phyloP scores from a whole-genome alignment of 225 moss, liverwort and hornwort genomes.

The Rhytidiadelphus loreus region DNA sequence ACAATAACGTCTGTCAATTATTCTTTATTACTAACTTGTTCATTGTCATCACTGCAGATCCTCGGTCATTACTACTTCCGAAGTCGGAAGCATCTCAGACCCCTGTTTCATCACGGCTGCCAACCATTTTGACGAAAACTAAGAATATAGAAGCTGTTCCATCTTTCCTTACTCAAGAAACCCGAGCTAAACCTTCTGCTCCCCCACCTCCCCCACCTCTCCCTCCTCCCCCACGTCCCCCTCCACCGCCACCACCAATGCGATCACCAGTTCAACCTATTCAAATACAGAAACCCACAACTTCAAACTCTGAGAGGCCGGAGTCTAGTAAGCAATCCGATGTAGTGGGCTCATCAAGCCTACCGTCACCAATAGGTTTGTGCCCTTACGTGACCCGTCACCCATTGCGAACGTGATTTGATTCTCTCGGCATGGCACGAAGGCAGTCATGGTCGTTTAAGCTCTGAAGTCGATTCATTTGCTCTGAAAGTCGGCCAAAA shows the following conservation, averaged over 20 bases:
- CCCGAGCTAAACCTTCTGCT: background rate
- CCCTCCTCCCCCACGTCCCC: conserved; percentile 2
- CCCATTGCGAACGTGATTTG: background rate
- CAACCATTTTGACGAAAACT: conserved; percentile 12
- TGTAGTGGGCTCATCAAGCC: background rate
- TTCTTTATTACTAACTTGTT: conserved; percentile 2
- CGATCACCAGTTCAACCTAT: conserved; percentile 23
- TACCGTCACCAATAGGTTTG: conserved; percentile 25
- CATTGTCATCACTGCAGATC: conserved; percentile 9
- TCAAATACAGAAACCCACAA: background rate
- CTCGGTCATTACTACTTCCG: background rate
- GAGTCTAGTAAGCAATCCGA: conserved; percentile 20
- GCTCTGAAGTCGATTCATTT: background rate
- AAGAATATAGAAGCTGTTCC: conserved; percentile 7
- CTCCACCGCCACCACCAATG: conserved; percentile 12
- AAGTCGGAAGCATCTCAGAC: conserved; percentile 11
- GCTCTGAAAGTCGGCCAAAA: background rate
- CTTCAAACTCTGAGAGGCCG: conserved; percentile 15
- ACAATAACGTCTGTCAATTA: background rate
- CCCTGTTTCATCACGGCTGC: conserved; percentile 9
- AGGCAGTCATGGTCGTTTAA: background rate
- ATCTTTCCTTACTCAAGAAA: background rate
- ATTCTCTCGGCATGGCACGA: background rate
- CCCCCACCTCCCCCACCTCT: conserved; percentile 12
- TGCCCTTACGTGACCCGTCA: background rate